phyloP scores from a whole-genome alignment of 495 filamentous ascomycete genomes.

The Penicillium waksmanii region DNA sequence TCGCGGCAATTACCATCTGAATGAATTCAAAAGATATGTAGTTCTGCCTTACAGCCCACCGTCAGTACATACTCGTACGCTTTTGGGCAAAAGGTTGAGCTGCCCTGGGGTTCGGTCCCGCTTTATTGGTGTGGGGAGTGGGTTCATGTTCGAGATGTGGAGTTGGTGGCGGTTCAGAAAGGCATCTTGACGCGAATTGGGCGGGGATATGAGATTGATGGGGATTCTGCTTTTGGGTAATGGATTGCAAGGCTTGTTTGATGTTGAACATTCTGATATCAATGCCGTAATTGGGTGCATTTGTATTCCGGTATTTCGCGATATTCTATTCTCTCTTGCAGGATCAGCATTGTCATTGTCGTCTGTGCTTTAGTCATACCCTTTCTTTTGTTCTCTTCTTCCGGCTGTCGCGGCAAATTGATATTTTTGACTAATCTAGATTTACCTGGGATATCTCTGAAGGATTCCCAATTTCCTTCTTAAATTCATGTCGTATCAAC shows the following conservation, averaged over 20 bases:
- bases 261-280: neutral
- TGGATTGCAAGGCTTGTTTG: conserved; percentile 6
- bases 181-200: conserved; percentile 20
- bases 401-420: neutral
- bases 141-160: conserved; percentile 17
- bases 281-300: neutral
- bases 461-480: neutral
- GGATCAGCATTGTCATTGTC: neutral
- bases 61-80: no score
- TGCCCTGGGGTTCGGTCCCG: conserved; percentile 1
- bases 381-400: neutral
- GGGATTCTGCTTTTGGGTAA: conserved; percentile 1
- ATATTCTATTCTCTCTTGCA: neutral
- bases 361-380: neutral
- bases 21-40: conserved; percentile 4
- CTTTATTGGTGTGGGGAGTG: conserved; percentile 16
- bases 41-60: conserved; percentile 7
- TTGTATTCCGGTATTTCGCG: conserved; percentile 1
- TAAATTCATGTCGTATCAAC: no score
- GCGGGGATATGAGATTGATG: neutral
- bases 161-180: conserved; percentile 18
- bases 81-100: no score
- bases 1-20: conserved; percentile 10
- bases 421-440: no score
- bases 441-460: no score